These are phyloP conservation scores for Globisporangium cederbergense DNA, from an alignment of 352 stramenopile species.

Conservation along the genomic window DNA sequence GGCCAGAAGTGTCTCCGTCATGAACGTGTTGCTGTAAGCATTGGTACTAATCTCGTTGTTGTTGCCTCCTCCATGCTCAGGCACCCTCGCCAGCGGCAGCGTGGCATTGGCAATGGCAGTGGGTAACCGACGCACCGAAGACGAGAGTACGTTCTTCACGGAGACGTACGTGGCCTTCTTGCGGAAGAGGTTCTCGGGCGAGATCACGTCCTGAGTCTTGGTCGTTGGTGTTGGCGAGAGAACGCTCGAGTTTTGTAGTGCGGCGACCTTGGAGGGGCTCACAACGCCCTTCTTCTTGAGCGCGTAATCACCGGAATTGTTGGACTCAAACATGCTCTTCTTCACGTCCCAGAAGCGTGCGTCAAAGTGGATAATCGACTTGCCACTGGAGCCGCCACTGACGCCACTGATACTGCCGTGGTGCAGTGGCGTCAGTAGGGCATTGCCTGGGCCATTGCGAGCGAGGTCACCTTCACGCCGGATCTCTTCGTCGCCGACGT, in stretches of 20 bases:
- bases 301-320: slow-evolving; percentile 14
- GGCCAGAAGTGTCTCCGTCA: not conserved
- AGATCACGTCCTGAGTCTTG: slow-evolving; percentile 56
- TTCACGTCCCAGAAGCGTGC: slow-evolving; percentile 71
- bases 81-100: slow-evolving; percentile 30
- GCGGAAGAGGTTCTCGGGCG: slow-evolving; percentile 53
- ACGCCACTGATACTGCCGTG: slow-evolving; percentile 1
- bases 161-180: slow-evolving; percentile 66
- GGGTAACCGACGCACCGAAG: slow-evolving; percentile 49
- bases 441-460: slow-evolving; percentile 8
- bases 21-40: slow-evolving; percentile 20
- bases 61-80: slow-evolving; percentile 3
- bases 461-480: not conserved
- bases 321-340: slow-evolving; percentile 52
- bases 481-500: slow-evolving; percentile 26
- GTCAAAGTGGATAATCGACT: slow-evolving; percentile 39
- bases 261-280: slow-evolving; percentile 40
- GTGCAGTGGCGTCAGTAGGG: slow-evolving; percentile 1
- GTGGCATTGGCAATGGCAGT: slow-evolving; percentile 27
- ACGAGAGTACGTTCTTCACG: slow-evolving; percentile 55
- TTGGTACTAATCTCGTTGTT: slow-evolving; percentile 4
- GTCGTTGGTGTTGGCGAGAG: slow-evolving; percentile 22
- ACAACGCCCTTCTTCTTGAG: slow-evolving; percentile 39
- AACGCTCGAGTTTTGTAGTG: slow-evolving; percentile 47
- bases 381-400: slow-evolving; percentile 7